These are phyloP conservation scores for Boeremia lycopersici DNA, from an alignment of 2,329 filamentous ascomycete species.

Conservation along the genomic window DNA sequence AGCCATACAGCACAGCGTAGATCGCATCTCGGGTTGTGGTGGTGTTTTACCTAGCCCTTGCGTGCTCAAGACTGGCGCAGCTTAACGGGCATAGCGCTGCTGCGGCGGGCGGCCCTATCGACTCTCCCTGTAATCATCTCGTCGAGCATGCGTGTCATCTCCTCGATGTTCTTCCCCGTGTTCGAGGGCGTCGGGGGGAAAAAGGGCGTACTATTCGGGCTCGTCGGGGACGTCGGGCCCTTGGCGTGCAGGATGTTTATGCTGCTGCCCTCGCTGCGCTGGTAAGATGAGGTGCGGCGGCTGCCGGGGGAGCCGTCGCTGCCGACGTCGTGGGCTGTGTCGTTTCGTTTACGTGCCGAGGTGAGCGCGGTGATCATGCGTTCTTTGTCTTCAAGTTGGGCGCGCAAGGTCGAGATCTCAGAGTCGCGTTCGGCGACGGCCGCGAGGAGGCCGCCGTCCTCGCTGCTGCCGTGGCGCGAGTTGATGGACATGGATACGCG, in stretches of 20 bases:
- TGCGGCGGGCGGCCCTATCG: constrained; percentile 60
- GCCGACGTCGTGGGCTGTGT: constrained; percentile 69
- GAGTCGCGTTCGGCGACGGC: constrained; percentile 86
- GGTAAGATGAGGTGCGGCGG: constrained; percentile 44
- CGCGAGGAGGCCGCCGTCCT: constrained; percentile 76
- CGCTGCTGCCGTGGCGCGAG: constrained; percentile 69
- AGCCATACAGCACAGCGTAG: not conserved
- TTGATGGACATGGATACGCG: constrained; percentile 78
- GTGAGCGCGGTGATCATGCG: constrained; percentile 88
- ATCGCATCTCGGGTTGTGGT: not conserved
- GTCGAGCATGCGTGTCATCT: constrained; percentile 91
- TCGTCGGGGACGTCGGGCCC: constrained; percentile 33
- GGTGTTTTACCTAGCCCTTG: constrained; percentile 8
- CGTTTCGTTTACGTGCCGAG: constrained; percentile 82
- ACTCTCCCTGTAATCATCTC: constrained; percentile 93
- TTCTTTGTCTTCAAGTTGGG: constrained; percentile 91
- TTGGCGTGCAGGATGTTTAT: constrained; percentile 35
- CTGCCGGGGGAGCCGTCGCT: constrained; percentile 45
- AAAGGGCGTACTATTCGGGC: constrained; percentile 24
- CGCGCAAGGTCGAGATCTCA: constrained; percentile 89
- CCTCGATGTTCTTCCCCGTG: constrained; percentile 74
- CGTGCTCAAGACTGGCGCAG: constrained; percentile 20
- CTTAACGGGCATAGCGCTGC: constrained; percentile 32
- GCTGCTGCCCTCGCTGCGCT: constrained; percentile 40
- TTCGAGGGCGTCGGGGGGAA: constrained; percentile 28